Percentiles rank a stretch among this genome's conserved stretches.
Conservation (phyloP, 2,329 filamentous ascomycete genomes). For the Periconia macrospinosa region DNA sequence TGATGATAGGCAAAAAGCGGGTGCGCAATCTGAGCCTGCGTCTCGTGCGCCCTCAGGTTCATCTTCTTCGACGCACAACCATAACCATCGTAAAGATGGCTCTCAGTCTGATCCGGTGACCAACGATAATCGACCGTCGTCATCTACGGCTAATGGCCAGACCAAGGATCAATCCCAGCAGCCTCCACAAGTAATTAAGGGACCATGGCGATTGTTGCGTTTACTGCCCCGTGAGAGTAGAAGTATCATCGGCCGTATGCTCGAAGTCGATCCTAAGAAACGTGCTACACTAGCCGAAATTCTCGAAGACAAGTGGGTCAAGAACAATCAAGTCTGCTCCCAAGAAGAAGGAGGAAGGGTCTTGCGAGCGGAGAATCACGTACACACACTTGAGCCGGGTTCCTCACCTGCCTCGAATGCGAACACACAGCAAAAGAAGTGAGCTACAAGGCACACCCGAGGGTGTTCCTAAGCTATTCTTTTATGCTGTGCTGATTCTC, state of each 20-base stretch:
- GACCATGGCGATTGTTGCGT: constrained; percentile 86
- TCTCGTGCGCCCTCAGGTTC: constrained; percentile 41
- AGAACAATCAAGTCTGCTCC: constrained; percentile 78
- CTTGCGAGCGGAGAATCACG: constrained; percentile 74
- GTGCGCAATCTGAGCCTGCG: constrained; percentile 44
- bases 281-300: constrained; percentile 86
- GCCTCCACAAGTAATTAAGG: constrained; percentile 69
- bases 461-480: not conserved
- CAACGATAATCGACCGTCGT: constrained; percentile 11
- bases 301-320: constrained; percentile 86
- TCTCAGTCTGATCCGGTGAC: constrained; percentile 20
- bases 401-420: constrained; percentile 33
- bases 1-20: constrained; percentile 27
- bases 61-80: constrained; percentile 23
- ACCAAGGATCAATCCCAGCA: constrained; percentile 65
- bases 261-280: constrained; percentile 81
- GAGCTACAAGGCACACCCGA: constrained; percentile 10
- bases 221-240: constrained; percentile 86
- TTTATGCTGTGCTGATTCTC: not conserved
- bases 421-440: constrained; percentile 39
- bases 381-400: constrained; percentile 78
- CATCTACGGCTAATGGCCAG: constrained; percentile 18
- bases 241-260: constrained; percentile 88
- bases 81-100: constrained; percentile 32
- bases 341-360: constrained; percentile 75